These are phyloP conservation scores for Triticum timopheevii DNA, from an alignment of 176 grass and related monocot species.

Conservation along the genomic window DNA sequence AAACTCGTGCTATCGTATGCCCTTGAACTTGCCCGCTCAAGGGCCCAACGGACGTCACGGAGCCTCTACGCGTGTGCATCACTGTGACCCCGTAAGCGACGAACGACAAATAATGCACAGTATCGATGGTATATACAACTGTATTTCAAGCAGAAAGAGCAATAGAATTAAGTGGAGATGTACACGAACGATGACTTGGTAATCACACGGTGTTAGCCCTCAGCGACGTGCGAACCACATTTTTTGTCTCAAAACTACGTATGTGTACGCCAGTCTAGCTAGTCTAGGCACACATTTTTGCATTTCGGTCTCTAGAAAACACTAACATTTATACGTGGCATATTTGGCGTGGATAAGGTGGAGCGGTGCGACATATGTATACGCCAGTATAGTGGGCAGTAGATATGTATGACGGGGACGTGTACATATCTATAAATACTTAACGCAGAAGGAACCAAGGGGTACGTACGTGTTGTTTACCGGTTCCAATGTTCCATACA, in stretches of 20 bases:
- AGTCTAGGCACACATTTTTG: no score
- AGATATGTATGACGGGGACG: neutral
- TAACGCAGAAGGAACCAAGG: conserved; percentile 9
- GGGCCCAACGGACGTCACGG: neutral
- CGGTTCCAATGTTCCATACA: neutral
- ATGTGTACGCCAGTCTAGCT: no score
- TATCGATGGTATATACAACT: no score
- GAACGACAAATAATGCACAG: no score
- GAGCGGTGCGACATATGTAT: neutral
- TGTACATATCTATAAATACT: neutral
- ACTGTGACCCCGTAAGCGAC: no score
- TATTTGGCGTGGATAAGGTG: neutral
- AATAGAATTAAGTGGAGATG: no score
- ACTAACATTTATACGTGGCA: neutral
- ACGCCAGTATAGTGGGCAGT: neutral
- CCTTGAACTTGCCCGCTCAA: neutral
- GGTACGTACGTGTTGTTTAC: neutral
- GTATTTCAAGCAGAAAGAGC: no score
- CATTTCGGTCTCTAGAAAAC: no score
- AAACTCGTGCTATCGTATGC: neutral
- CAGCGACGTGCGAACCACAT: no score
- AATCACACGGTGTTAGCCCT: no score
- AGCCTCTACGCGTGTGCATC: neutral
- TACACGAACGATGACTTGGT: no score
- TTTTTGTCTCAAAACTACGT: no score